Evolutionary conservation across 176 grass and related monocot species (phyloP).

Genomic region (Leersia perrieri): DNA sequence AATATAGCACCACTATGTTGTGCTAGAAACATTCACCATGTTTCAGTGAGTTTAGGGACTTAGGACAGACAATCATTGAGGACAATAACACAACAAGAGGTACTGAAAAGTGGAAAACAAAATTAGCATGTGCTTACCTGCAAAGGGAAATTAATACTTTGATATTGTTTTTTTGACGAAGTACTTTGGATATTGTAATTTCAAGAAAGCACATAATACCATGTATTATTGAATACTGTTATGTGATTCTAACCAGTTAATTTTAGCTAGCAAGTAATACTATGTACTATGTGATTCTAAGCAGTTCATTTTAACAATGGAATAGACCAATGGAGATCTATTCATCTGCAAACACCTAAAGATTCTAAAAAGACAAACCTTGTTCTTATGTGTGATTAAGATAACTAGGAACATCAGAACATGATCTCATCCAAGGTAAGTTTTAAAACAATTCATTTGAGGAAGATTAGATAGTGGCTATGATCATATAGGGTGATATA

Average conservation of each 20-base stretch:
- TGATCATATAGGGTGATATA: background rate
- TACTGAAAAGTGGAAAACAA: background rate
- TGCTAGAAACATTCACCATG: too few species aligned
- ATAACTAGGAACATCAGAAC: slow-evolving; percentile 1
- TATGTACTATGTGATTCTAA: too few species aligned
- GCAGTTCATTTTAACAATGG: background rate
- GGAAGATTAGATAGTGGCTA: background rate
- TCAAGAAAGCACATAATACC: background rate
- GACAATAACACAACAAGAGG: background rate
- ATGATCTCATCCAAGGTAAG: background rate
- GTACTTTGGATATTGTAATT: background rate
- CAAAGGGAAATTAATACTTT: background rate
- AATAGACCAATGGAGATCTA: background rate
- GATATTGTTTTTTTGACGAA: too few species aligned
- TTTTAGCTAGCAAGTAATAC: background rate
- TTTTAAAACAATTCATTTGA: background rate
- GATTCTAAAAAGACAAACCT: background rate
- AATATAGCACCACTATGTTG: too few species aligned
- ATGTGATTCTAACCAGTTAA: background rate
- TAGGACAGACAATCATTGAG: background rate
- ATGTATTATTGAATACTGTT: too few species aligned
- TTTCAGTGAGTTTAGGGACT: too few species aligned
- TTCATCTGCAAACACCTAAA: too few species aligned
- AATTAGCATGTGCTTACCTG: background rate
- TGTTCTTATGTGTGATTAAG: background rate